Evolutionary conservation across 331 rosid genomes (phyloP).

Genomic region (Malus hybrid): DNA sequence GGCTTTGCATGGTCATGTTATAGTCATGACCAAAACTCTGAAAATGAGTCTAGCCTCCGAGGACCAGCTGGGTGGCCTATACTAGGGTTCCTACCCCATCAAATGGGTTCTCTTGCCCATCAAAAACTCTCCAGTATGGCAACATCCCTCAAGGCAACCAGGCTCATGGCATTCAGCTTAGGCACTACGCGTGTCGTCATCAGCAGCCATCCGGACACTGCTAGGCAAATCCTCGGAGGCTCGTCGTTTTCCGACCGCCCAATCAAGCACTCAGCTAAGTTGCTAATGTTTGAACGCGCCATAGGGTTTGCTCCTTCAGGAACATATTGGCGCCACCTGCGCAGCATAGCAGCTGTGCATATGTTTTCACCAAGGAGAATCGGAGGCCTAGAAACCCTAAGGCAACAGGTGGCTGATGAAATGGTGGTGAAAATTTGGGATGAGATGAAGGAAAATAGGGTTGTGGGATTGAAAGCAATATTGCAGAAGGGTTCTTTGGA

Average conservation of each 20-base stretch:
- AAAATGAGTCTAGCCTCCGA: not conserved
- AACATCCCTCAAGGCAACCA: conserved; percentile 30
- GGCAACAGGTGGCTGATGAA: conserved; percentile 36
- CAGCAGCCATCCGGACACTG: conserved; percentile 87
- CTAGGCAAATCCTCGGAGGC: conserved; percentile 57
- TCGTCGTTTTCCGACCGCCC: conserved; percentile 77
- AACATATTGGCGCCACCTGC: conserved; percentile 62
- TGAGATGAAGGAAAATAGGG: conserved; percentile 40
- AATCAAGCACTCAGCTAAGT: conserved; percentile 54
- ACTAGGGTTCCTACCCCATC: conserved; percentile 50
- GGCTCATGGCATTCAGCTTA: conserved; percentile 68
- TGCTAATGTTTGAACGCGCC: conserved; percentile 86
- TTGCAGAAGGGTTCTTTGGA: conserved; percentile 57
- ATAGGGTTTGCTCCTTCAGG: conserved; percentile 88
- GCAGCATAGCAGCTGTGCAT: conserved; percentile 54
- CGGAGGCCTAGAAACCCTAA: conserved; percentile 35
- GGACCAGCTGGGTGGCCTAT: conserved; percentile 86
- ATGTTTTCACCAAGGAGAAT: conserved; percentile 75
- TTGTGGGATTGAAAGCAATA: conserved; percentile 42
- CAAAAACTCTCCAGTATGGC: conserved; percentile 52
- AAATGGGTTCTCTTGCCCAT: conserved; percentile 66
- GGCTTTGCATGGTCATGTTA: conserved; percentile 80
- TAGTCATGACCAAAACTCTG: not conserved
- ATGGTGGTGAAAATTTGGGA: conserved; percentile 30
- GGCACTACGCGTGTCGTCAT: conserved; percentile 66